Base-by-base conservation (phyloP, 2,329 filamentous ascomycete species). In the Aspergillus brasiliensis region DNA sequence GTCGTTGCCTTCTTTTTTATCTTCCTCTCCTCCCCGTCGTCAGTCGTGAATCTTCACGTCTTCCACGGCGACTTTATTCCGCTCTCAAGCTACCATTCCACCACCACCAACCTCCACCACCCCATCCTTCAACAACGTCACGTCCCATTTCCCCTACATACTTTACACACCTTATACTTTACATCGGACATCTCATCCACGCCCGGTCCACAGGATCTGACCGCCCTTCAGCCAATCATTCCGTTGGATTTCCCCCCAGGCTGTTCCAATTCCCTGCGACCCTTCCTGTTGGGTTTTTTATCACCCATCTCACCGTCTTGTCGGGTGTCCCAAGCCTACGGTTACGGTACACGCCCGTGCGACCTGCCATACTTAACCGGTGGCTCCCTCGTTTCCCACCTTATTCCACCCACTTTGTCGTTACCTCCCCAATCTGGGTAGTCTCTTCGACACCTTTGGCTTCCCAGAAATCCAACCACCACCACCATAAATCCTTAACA, bases 281-380 rank as follows among this genome's bases (percentile, higher is more conserved):
- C 51, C 56, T 58, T 58, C 49, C 60, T 57, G 48, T 52, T 63
- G 57, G 48, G 57, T 62, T 63, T 60, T 62, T 57, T n/a, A n/a
- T 49, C 28, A 38, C 8, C 27, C 49, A 55, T 40, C 52, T 63
- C 63, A 61, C 64, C 67, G 60, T 65, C 61, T 66, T 38, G 55
- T 59, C 58, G 67, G 67, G 66, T 62, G 58, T 69, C 67, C 67
- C 67, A 69, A 61, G 37, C 60, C 62, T 65, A 52, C 66, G 67
- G 67, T 58, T 63, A 63, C 62, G 66, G 65, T 60, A 59, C 58
- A 47, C 58, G 48, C 57, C 60, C 63, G 65, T 68, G 60, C 61
- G 55, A 65, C 59, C 58, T 58, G 51, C 59, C 52, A 63, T 55
- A 62, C 51, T 61, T 56, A 52, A 56, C 57, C 11, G 46, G 52